Evolutionary conservation across 306 rosid genomes (phyloP), one percentile per base, ranked within the genome.

Genomic region (Parietaria judaica): DNA sequence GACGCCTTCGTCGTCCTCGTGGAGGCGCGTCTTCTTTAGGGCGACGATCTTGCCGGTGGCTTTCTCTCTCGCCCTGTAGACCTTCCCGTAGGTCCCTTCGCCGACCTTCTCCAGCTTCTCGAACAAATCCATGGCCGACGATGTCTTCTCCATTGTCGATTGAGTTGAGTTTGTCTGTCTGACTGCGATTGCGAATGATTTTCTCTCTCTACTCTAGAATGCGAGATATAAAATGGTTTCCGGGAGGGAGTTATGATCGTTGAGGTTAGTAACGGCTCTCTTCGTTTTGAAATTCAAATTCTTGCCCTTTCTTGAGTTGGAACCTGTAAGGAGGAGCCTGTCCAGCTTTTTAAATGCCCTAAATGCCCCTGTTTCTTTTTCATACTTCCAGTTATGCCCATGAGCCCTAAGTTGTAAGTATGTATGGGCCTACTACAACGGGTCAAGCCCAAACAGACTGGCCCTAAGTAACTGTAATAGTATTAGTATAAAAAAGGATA

Each of bases 91-190:
- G 0, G 96, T 88, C 11, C 96, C 96, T 78, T 91, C 96, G 45
- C 97, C 97, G 0, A 85, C 98, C 76, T 91, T 91, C 80, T 91
- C 96, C 3, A 85, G 79, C 72, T 85, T 91, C 86, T 91, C 89
- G 66, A 81, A 85, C 0, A 89, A 95, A 8, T 91, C 98, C 82
- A 81, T 91, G 4, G 89, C 95, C 50, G 96, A 85, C 14, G 70
- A 65, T 17, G 63, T 16, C n/a, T 65, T 66, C 16, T 83, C 88
- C 70, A 67, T 80, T 52, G 46, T n/a, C 68, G 38, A 35, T 44
- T 63, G 34, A 10, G 6, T 35, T n/a, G 11, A 35, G 13, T 66
- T 6, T 55, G n/a, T 54, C 14, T 47, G n/a, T 57, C 58, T 48
- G 4, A 13, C 46, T 57, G 4, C 9, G 13, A 1, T 35, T 36